A percentile compares a stretch with the other conserved stretches of the same genome.
Evolutionary conservation across 1,284 basidiomycete genomes (phyloP).

Genomic region (Leccinum pachyderme): DNA sequence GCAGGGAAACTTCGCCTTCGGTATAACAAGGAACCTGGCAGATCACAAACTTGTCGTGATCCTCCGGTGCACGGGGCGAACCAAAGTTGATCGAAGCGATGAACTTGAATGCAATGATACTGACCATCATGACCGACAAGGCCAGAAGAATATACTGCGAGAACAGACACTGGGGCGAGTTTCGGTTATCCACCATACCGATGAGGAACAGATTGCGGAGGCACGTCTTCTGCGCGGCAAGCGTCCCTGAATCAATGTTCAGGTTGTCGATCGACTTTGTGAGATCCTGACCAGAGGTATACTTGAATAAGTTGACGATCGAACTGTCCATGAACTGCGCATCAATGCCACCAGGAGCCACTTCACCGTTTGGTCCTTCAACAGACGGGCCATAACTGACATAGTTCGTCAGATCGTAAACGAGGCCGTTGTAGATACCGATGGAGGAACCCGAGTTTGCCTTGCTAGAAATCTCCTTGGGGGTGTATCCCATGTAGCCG

Average conservation of each 20-base stretch:
- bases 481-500: conserved; percentile 89
- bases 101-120: neutral
- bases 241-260: neutral
- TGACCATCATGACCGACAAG: neutral
- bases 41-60: conserved; percentile 1
- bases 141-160: neutral
- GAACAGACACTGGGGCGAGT: neutral
- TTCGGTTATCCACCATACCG: neutral
- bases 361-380: conserved; percentile 58
- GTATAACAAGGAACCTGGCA: neutral
- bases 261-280: conserved; percentile 58
- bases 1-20: conserved; percentile 9
- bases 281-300: neutral
- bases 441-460: conserved; percentile 66
- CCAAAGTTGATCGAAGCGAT: neutral
- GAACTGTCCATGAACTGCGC: conserved; percentile 11
- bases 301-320: conserved; percentile 40
- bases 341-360: conserved; percentile 47
- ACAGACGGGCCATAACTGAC: conserved; percentile 59
- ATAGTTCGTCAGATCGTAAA: conserved; percentile 91
- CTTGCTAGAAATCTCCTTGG: conserved; percentile 73
- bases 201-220: neutral
- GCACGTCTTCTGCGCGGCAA: neutral
- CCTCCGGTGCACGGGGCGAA: neutral
- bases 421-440: conserved; percentile 78